A percentile compares a stretch with the other conserved stretches of the same genome.
Evolutionary conservation across 2,329 filamentous ascomycete species (phyloP).

Genomic region (Colletotrichum lindemuthianum): DNA sequence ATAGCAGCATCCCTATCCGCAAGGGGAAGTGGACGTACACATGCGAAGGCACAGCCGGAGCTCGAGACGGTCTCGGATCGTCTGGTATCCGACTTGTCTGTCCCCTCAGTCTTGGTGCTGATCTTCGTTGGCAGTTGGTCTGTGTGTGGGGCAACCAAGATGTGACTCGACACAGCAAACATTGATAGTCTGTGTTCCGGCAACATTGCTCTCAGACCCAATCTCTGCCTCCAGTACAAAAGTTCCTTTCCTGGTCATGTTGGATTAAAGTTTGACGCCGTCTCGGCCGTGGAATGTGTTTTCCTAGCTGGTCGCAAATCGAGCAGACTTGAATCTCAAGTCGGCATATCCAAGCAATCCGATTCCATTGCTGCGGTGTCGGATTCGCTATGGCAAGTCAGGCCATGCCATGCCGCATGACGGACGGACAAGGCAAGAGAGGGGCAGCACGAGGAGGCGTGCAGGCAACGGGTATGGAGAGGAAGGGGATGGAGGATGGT

Average conservation of each 20-base stretch:
- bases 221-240: conserved; percentile 18
- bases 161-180: conserved; percentile 7
- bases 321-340: not conserved
- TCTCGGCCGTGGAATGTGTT: conserved; percentile 23
- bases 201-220: not conserved
- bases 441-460: not conserved
- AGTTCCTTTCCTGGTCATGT: conserved; percentile 22
- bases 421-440: not conserved
- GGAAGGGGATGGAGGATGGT: not conserved
- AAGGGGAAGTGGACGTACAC: too few species aligned
- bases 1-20: too few species aligned
- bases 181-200: conserved; percentile 2
- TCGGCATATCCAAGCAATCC: not conserved
- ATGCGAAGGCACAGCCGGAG: too few species aligned
- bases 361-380: conserved; percentile 18
- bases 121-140: not conserved
- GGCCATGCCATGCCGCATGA: not conserved
- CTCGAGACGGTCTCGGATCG: too few species aligned
- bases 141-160: conserved; percentile 12
- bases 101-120: not conserved
- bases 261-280: conserved; percentile 34
- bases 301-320: not conserved
- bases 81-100: not conserved
- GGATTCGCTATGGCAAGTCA: not conserved
- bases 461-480: not conserved